phyloP scores from a whole-genome alignment of 1,284 basidiomycete genomes.

The Leccinum pachyderme region DNA sequence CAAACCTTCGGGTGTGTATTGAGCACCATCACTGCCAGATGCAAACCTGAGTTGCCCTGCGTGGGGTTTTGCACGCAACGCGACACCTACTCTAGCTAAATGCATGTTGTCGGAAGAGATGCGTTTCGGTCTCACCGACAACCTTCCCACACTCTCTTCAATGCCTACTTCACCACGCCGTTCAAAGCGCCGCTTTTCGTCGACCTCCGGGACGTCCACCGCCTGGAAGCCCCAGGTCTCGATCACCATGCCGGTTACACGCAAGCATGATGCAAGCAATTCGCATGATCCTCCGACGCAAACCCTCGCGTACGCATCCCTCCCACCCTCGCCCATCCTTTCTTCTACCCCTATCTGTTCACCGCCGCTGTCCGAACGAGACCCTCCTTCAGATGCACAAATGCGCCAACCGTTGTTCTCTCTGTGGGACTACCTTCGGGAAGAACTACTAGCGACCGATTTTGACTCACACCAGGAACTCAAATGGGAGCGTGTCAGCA shows the following conservation, averaged over 20 bases:
- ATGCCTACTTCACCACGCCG: constrained; percentile 36
- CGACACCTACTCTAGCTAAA: constrained; percentile 36
- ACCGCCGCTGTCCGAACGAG: constrained; percentile 15
- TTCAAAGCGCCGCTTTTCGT: constrained; percentile 33
- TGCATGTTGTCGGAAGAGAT: constrained; percentile 17
- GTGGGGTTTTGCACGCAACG: constrained; percentile 29
- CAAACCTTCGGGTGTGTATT: constrained; percentile 62
- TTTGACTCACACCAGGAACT: constrained; percentile 91
- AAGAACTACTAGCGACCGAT: constrained; percentile 85
- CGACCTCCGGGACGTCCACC: constrained; percentile 24
- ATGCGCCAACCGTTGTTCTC: constrained; percentile 57
- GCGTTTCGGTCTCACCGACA: not conserved
- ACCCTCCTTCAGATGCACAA: constrained; percentile 6
- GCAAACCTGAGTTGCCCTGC: constrained; percentile 38
- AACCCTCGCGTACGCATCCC: constrained; percentile 56
- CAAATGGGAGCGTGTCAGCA: constrained; percentile 97
- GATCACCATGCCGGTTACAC: constrained; percentile 9
- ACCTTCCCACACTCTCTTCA: constrained; percentile 20
- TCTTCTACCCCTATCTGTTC: constrained; percentile 42
- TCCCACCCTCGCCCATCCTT: constrained; percentile 67
- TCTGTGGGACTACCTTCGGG: constrained; percentile 88
- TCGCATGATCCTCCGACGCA: constrained; percentile 14
- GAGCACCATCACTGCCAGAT: constrained; percentile 36
- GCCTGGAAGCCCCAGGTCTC: constrained; percentile 24
- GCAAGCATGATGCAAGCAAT: constrained; percentile 14